A percentile compares a stretch with the other conserved stretches of the same genome.
Conservation (phyloP, 192 early-diverging fungal genomes). For the Podila minutissima region DNA sequence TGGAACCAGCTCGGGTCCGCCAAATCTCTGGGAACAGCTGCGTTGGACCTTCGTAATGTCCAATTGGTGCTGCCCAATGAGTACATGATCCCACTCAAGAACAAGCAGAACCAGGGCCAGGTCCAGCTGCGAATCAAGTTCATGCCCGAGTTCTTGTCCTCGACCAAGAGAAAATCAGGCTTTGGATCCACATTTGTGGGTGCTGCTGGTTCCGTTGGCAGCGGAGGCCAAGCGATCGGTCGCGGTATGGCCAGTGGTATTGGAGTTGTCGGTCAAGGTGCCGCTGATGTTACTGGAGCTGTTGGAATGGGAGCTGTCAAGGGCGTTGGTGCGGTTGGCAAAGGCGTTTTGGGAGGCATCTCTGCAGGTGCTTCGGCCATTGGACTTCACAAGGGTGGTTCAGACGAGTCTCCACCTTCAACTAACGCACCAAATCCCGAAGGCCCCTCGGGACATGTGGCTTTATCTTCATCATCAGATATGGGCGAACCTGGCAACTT, state of each 20-base stretch:
- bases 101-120: conserved; percentile 48
- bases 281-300: conserved; percentile 19
- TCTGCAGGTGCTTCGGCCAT: conserved; percentile 33
- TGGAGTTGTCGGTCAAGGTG: conserved; percentile 6
- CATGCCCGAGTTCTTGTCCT: conserved; percentile 55
- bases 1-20: conserved; percentile 80
- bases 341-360: conserved; percentile 36
- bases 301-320: conserved; percentile 29
- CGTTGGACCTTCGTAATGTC: conserved; percentile 64
- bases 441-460: conserved; percentile 23
- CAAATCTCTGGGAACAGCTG: conserved; percentile 64
- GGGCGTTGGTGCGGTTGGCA: conserved; percentile 50
- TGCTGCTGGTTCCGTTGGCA: conserved; percentile 63
- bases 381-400: conserved; percentile 25
- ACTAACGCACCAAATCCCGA: conserved; percentile 40
- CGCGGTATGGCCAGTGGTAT: conserved; percentile 34
- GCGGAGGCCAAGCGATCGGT: conserved; percentile 53
- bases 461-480: conserved; percentile 3
- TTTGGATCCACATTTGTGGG: conserved; percentile 68
- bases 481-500: conserved; percentile 46
- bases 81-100: conserved; percentile 53
- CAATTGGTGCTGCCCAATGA: conserved; percentile 60
- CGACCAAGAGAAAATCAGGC: conserved; percentile 17
- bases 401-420: conserved; percentile 2
- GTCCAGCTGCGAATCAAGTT: conserved; percentile 68